Evolutionary conservation across 2,329 filamentous ascomycete genomes (phyloP).

Genomic region (Hypomyces rosellus): DNA sequence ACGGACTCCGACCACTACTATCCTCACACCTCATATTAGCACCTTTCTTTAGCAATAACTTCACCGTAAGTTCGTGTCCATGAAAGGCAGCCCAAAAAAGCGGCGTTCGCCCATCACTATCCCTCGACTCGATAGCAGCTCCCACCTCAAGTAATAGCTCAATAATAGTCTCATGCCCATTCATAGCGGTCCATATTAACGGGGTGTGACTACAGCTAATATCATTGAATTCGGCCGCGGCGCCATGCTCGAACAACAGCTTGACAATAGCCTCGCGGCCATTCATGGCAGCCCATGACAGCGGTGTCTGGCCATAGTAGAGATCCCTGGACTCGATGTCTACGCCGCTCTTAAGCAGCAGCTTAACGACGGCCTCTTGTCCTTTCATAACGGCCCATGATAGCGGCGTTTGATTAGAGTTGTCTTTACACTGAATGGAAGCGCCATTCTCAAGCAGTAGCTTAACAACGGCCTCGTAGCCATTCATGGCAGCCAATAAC

Average conservation of each 20-base stretch:
- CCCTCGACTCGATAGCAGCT: not conserved
- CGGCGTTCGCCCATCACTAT: not conserved
- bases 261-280: conserved; percentile 12
- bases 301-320: not conserved
- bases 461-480: conserved; percentile 10
- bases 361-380: conserved; percentile 6
- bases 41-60: no score
- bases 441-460: not conserved
- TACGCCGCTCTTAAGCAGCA: not conserved
- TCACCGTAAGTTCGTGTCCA: no score
- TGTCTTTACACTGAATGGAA: not conserved
- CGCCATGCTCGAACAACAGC: not conserved
- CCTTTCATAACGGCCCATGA: conserved; percentile 8
- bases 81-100: no score
- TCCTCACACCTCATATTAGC: no score
- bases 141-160: conserved; percentile 5
- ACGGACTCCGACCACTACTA: no score
- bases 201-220: not conserved
- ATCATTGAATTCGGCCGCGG: not conserved
- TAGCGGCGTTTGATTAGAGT: not conserved
- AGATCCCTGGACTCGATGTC: not conserved
- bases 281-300: not conserved
- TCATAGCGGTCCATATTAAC: not conserved
- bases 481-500: conserved; percentile 4
- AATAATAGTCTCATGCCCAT: not conserved